A percentile compares a stretch with the other conserved stretches of the same genome.
Conservation (phyloP, 129 eudicot species). For the Deinandra increscens region DNA sequence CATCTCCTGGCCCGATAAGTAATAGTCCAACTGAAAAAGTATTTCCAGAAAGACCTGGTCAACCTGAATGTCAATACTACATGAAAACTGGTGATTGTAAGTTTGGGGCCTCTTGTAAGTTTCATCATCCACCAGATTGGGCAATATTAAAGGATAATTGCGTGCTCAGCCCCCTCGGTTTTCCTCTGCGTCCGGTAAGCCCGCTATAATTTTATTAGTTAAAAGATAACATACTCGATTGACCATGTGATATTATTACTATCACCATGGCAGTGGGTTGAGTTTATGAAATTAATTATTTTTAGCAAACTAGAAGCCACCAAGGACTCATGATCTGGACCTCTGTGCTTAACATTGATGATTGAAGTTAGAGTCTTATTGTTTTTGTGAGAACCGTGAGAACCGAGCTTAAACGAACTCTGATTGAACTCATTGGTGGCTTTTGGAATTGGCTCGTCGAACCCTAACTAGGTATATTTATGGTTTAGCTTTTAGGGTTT, state of each 20-base stretch:
- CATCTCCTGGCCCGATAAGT: conserved; percentile 53
- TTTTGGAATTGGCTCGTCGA: too few species aligned
- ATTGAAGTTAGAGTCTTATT: conserved; percentile 11
- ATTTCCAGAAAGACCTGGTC: conserved; percentile 83
- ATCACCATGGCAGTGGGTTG: background rate
- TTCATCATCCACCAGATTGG: conserved; percentile 92
- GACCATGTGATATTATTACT: background rate
- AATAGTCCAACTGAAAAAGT: conserved; percentile 38
- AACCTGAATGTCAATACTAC: conserved; percentile 81
- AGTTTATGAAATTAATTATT: conserved; percentile 7
- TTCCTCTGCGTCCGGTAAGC: conserved; percentile 91
- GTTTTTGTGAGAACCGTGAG: too few species aligned
- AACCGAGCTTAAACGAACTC: too few species aligned
- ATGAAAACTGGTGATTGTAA: conserved; percentile 94
- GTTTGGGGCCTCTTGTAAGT: conserved; percentile 85
- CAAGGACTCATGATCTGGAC: background rate
- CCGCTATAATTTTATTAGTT: conserved; percentile 4
- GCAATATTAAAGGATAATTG: conserved; percentile 46
- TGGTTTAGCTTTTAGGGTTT: too few species aligned
- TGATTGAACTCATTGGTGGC: too few species aligned
- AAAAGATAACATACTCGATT: background rate
- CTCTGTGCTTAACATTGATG: background rate
- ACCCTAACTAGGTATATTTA: too few species aligned
- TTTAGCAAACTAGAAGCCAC: background rate
- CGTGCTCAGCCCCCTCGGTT: conserved; percentile 72